Percentiles rank a stretch among this genome's conserved stretches.
phyloP scores from a whole-genome alignment of 495 filamentous ascomycete genomes.

The Neurospora discreta region DNA sequence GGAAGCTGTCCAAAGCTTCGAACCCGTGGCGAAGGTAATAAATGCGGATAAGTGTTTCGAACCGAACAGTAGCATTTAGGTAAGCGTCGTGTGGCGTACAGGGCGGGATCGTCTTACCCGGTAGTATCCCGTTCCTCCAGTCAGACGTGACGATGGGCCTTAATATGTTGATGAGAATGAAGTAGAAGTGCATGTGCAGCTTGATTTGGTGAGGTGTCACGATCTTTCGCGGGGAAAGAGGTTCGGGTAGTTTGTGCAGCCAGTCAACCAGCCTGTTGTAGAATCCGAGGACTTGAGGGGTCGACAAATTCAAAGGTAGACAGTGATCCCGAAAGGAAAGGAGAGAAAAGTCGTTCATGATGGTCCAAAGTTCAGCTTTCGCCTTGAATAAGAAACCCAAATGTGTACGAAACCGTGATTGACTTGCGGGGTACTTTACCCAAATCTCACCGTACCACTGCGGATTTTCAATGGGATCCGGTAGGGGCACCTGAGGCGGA shows the following conservation, averaged over 20 bases:
- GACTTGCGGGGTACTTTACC: conserved; percentile 23
- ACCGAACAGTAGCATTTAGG: conserved; percentile 15
- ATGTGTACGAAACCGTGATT: conserved; percentile 11
- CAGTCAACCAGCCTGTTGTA: conserved; percentile 18
- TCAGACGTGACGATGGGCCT: conserved; percentile 10
- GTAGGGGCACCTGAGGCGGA: conserved; percentile 19
- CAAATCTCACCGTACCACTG: conserved; percentile 29
- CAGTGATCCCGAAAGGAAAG: conserved; percentile 8
- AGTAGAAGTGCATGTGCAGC: conserved; percentile 21
- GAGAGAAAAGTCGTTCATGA: conserved; percentile 20
- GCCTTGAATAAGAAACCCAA: conserved; percentile 21
- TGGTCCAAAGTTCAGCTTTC: conserved; percentile 23
- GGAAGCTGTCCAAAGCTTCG: conserved; percentile 21
- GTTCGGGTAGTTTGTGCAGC: conserved; percentile 21
- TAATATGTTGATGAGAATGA: conserved; percentile 15
- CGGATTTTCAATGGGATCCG: conserved; percentile 17
- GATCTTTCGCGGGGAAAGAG: conserved; percentile 21
- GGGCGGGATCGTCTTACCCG: neutral
- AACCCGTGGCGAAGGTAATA: conserved; percentile 34
- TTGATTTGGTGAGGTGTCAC: conserved; percentile 28
- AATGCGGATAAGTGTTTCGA: conserved; percentile 27
- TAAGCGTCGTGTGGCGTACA: conserved; percentile 12
- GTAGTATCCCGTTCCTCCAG: conserved; percentile 3
- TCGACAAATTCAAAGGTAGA: conserved; percentile 2
- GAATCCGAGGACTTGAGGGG: conserved; percentile 15